These are phyloP conservation scores for Raphanus sativus DNA, from an alignment of 345 rosid genomes.

Conservation along the genomic window DNA sequence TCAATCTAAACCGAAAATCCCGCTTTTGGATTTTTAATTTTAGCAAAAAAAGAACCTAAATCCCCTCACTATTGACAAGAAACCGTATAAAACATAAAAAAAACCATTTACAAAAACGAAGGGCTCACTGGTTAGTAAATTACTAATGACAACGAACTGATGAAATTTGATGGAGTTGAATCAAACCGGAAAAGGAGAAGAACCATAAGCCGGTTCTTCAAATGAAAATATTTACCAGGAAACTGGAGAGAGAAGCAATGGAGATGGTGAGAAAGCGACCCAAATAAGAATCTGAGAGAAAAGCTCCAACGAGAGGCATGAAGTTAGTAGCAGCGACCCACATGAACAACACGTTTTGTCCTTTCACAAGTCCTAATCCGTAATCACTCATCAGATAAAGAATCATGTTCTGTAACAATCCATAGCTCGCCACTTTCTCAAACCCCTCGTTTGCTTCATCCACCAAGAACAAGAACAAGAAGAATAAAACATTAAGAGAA, in stretches of 20 bases:
- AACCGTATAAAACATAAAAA: not conserved
- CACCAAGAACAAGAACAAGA: not conserved
- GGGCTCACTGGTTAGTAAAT: not conserved
- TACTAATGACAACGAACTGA: not conserved
- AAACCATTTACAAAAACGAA: not conserved
- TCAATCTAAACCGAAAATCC: constrained; percentile 4
- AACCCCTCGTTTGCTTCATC: constrained; percentile 65
- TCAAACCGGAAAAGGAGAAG: not conserved
- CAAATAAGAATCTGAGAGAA: constrained; percentile 64
- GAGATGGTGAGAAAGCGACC: constrained; percentile 75
- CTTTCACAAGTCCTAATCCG: constrained; percentile 51
- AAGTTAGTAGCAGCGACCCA: constrained; percentile 73
- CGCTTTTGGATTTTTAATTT: constrained; percentile 1
- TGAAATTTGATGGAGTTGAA: not conserved
- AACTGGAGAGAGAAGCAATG: constrained; percentile 57
- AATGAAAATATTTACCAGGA: constrained; percentile 49
- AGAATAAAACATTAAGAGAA: not conserved
- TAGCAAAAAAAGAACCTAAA: not conserved
- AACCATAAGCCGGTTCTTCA: not conserved
- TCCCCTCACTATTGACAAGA: not conserved
- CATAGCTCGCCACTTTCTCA: constrained; percentile 85
- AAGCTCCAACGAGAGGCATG: constrained; percentile 67
- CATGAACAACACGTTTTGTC: constrained; percentile 60
- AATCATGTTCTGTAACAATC: constrained; percentile 65
- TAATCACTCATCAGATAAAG: constrained; percentile 63